A percentile compares a stretch with the other conserved stretches of the same genome.
Conservation (phyloP, 1,284 basidiomycete genomes). For the Peniophora sp. region DNA sequence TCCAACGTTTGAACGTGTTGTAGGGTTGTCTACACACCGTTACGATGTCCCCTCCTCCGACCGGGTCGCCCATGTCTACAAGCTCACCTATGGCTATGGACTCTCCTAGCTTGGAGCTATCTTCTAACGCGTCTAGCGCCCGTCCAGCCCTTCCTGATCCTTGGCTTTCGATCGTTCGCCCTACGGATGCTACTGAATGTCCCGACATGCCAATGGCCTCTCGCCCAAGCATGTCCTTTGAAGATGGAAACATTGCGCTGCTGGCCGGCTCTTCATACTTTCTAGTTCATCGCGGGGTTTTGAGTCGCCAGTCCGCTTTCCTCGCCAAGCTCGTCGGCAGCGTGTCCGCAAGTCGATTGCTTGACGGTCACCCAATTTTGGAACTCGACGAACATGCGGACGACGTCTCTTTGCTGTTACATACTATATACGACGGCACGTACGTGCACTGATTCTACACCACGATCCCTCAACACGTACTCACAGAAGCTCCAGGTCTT, state of each 20-base stretch:
- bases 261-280: slow-evolving; percentile 51
- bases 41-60: no score
- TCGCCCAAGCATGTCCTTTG: slow-evolving; percentile 53
- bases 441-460: no score
- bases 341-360: slow-evolving; percentile 10
- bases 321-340: slow-evolving; percentile 29
- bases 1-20: no score
- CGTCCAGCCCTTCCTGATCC: background rate
- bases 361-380: slow-evolving; percentile 50
- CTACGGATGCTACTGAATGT: background rate
- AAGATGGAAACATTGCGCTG: slow-evolving; percentile 59
- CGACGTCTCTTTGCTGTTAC: slow-evolving; percentile 46
- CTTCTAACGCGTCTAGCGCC: no score
- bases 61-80: no score
- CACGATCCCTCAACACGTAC: background rate
- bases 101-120: no score
- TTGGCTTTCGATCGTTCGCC: background rate
- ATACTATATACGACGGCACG: slow-evolving; percentile 57
- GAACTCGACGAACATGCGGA: slow-evolving; percentile 42
- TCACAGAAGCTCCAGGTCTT: slow-evolving; percentile 8
- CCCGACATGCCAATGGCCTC: background rate
- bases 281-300: slow-evolving; percentile 56
- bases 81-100: no score
- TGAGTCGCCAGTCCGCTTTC: slow-evolving; percentile 50
- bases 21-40: no score